Percentiles rank a stretch among this genome's conserved stretches.
phyloP scores from a whole-genome alignment of 2,329 filamentous ascomycete genomes.

The Ilyonectria robusta region DNA sequence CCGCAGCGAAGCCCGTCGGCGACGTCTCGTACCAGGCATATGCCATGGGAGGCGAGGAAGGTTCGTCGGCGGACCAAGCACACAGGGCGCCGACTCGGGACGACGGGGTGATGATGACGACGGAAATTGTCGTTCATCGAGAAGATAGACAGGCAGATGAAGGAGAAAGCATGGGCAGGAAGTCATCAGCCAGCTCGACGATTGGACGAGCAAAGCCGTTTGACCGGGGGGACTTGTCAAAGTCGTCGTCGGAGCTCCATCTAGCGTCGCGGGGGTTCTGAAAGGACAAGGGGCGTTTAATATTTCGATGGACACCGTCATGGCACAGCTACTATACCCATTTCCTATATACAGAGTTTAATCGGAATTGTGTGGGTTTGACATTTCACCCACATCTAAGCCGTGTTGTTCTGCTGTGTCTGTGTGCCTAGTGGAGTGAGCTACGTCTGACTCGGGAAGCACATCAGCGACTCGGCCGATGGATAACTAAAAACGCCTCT shows the following conservation, averaged over 20 bases:
- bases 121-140: conserved; percentile 40
- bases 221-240: conserved; percentile 40
- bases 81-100: conserved; percentile 11
- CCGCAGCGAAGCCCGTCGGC: conserved; percentile 17
- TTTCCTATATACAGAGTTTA: neutral
- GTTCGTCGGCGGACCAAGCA: neutral
- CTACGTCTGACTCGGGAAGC: neutral
- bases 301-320: neutral
- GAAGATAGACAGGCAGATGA: conserved; percentile 40
- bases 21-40: conserved; percentile 44
- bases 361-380: neutral
- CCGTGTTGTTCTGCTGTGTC: neutral
- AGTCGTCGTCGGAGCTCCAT: conserved; percentile 47
- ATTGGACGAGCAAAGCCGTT: conserved; percentile 27
- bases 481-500: too few relatives aligned
- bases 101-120: conserved; percentile 46
- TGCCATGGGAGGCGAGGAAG: conserved; percentile 43
- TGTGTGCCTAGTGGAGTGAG: neutral
- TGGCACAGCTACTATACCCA: conserved; percentile 4
- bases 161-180: conserved; percentile 33
- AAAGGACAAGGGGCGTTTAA: neutral
- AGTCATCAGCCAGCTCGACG: conserved; percentile 35
- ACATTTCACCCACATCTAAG: neutral
- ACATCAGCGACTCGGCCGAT: neutral
- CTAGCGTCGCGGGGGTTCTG: conserved; percentile 43